These are phyloP conservation scores for Geoglossum cookeanum DNA, from an alignment of 2,329 filamentous ascomycete species.

Conservation along the genomic window DNA sequence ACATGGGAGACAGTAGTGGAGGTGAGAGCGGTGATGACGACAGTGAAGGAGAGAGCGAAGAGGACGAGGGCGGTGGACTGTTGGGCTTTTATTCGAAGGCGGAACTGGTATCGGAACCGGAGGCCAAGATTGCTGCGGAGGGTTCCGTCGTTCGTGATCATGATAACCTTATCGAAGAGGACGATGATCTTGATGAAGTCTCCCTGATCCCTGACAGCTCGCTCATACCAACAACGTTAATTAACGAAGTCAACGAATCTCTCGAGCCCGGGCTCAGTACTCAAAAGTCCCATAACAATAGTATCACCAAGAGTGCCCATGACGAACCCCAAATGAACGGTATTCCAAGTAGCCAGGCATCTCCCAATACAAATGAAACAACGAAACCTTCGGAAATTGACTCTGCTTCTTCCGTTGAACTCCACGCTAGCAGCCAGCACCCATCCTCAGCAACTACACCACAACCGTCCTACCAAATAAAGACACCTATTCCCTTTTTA, in stretches of 20 bases:
- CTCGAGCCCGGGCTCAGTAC: background rate
- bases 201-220: constrained; percentile 1
- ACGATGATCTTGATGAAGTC: constrained; percentile 14
- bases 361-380: constrained; percentile 21
- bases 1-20: constrained; percentile 24
- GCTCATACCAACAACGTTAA: background rate
- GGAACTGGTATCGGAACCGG: constrained; percentile 12
- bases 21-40: constrained; percentile 14
- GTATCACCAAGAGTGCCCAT: background rate
- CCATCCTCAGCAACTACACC: constrained; percentile 5
- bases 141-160: constrained; percentile 10
- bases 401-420: constrained; percentile 18
- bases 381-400: constrained; percentile 27
- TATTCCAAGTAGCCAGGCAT: constrained; percentile 22
- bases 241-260: background rate
- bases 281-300: background rate
- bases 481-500: constrained; percentile 61
- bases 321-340: constrained; percentile 11
- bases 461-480: constrained; percentile 22
- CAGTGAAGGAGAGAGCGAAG: constrained; percentile 17
- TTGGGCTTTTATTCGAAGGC: constrained; percentile 29
- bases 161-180: constrained; percentile 23
- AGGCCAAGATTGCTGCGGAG: constrained; percentile 6
- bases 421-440: constrained; percentile 12
- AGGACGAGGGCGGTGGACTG: constrained; percentile 25